Base-by-base conservation (phyloP, 306 rosid genomes). In the Luffa aegyptiaca region DNA sequence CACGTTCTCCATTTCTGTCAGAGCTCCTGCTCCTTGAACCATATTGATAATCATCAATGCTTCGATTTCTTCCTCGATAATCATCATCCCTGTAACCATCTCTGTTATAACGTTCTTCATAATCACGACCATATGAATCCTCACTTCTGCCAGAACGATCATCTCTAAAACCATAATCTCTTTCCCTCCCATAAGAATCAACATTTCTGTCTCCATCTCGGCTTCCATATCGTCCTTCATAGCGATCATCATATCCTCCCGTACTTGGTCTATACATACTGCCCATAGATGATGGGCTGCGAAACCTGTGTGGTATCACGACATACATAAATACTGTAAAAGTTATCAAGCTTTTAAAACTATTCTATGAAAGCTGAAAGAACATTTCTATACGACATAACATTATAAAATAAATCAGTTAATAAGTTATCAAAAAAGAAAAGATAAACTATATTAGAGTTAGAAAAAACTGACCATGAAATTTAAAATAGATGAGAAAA, bases 201-300 rank as follows among this genome's bases (percentile, higher is more conserved):
- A 88, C 92, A 81, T 91, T 93, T 83, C 89, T 88, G 84, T 85
- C 83, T 71, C 92, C 91, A 62, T 81, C 79, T 36, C 79, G 83
- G 46, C 86, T 80, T 80, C 83, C 89, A 44, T 86, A 87, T 64
- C 93, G 92, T 68, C 90, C 97, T 14, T 93, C 97, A 83, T 88
- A 88, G 81, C 86, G 86, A 62, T 94, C 97, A 62, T 93, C 95
- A 84, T 84, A 86, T 81, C 80, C 83, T 72, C 92, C 74, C 39
- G 90, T 81, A 71, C 93, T 92, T 5, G 97, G 97, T 84, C 88
- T 91, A 80, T 90, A 88, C 97, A 96, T 91, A 81, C 96, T 96
- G 77, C 94, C 93, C 0, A 90, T 13, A 66, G 91, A 55, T 52
- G 87, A 44, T 62, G 90, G 70, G 83, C 63, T 90, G 81, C 91